Percentiles rank a stretch among this genome's conserved stretches.
phyloP scores from a whole-genome alignment of 768 basidiomycete species.

The Auriculariales sp. region DNA sequence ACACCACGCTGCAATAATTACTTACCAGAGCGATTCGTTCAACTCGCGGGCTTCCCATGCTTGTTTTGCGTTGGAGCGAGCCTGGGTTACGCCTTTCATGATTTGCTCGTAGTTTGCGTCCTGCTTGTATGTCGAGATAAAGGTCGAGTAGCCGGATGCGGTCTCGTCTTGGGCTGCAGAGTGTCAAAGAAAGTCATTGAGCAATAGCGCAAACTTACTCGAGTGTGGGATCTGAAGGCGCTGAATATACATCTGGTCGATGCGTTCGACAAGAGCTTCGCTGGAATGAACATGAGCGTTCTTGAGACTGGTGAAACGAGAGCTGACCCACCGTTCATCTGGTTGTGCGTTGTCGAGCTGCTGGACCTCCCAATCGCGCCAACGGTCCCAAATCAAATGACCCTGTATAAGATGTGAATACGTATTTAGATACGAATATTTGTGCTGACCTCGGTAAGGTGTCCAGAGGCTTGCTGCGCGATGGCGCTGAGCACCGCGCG shows the following conservation, averaged over 20 bases:
- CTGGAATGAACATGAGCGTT: slow-evolving; percentile 17
- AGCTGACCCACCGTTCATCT: slow-evolving; percentile 28
- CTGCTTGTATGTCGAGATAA: slow-evolving; percentile 67
- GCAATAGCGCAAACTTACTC: slow-evolving; percentile 23
- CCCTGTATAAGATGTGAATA: slow-evolving; percentile 30
- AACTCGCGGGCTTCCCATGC: slow-evolving; percentile 49
- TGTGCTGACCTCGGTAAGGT: slow-evolving; percentile 45
- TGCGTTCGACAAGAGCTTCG: slow-evolving; percentile 25
- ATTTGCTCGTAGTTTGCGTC: slow-evolving; percentile 62
- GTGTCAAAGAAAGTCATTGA: background rate
- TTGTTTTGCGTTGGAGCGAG: slow-evolving; percentile 43
- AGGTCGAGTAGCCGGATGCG: slow-evolving; percentile 73
- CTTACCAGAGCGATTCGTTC: slow-evolving; percentile 47
- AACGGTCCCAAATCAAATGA: slow-evolving; percentile 52
- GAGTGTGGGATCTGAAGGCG: slow-evolving; percentile 68
- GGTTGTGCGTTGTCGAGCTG: slow-evolving; percentile 33
- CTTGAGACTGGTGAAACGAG: background rate
- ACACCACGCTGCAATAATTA: background rate
- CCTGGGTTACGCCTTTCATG: slow-evolving; percentile 65
- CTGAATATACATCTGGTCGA: slow-evolving; percentile 44
- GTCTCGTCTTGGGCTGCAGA: slow-evolving; percentile 68
- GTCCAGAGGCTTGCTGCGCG: slow-evolving; percentile 39
- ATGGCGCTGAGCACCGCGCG: slow-evolving; percentile 37
- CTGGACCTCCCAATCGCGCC: slow-evolving; percentile 63
- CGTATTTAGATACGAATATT: background rate